Base-by-base conservation (phyloP, 306 rosid genomes). In the Boehmeria nivea region DNA sequence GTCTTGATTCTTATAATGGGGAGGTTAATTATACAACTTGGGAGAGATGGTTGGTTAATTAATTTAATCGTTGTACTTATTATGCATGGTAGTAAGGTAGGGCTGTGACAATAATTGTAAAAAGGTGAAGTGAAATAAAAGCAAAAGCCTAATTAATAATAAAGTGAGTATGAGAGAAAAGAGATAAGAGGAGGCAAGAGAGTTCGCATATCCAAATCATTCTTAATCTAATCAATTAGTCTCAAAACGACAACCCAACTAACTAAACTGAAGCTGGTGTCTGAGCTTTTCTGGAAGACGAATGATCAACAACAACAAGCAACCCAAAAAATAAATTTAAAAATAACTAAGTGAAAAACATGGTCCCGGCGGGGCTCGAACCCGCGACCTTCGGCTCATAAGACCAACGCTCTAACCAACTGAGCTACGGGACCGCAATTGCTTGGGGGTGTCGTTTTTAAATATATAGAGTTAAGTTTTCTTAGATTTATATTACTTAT, bases 381-480 rank as follows among this genome's bases (percentile, higher is more conserved):
- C 83, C 43, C 81, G 81, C 81, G 78, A 77, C 81, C 81, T 81
- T 66, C 83, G 76, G 83, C 87, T 81, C 81, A 81, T 71, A 77
- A 81, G 78, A 81, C 72, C 83, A 77, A 66, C 83, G 72, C 83
- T 77, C 76, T 74, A 77, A 77, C 83, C 87, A 68, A 77, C 87
- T 81, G 69, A 81, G 83, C 86, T 76, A 70, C 86, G 76, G 78
- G 78, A 76, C 73, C 82, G 6, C 12, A 7, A 2, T 37, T 37
- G 8, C 36, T 31, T 10, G 2, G n/a, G n/a, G n/a, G n/a, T n/a
- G n/a, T n/a, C n/a, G n/a, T n/a, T n/a, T n/a, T n/a, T n/a, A n/a
- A n/a, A n/a, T n/a, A n/a, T n/a, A n/a, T n/a, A n/a, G n/a, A n/a
- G n/a, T n/a, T n/a, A n/a, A n/a, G n/a, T n/a, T n/a, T n/a, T n/a